phyloP scores from a whole-genome alignment of 352 stramenopile genomes.

The Phytophthora sansomeana region DNA sequence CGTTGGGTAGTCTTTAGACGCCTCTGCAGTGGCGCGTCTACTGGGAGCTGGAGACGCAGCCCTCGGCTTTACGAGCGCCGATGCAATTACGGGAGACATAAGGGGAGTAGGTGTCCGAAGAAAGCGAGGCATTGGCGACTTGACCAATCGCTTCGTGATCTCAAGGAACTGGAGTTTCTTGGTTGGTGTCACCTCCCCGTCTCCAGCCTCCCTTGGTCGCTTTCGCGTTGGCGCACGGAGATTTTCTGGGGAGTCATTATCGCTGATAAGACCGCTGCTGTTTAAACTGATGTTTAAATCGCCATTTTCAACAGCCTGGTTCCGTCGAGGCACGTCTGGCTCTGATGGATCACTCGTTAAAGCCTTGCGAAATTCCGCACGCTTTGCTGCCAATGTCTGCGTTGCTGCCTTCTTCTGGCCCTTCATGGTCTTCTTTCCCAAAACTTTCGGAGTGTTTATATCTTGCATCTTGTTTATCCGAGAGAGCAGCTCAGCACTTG shows the following conservation, averaged over 20 bases:
- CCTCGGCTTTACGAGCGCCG: slow-evolving; percentile 30
- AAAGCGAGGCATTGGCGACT: slow-evolving; percentile 52
- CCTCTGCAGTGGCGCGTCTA: slow-evolving; percentile 16
- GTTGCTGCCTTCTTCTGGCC: slow-evolving; percentile 39
- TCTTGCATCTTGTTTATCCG: slow-evolving; percentile 66
- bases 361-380: slow-evolving; percentile 57
- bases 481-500: slow-evolving; percentile 59
- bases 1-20: slow-evolving; percentile 36
- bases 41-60: slow-evolving; percentile 35
- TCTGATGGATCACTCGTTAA: slow-evolving; percentile 29
- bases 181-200: slow-evolving; percentile 34
- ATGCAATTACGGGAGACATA: slow-evolving; percentile 40
- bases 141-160: slow-evolving; percentile 49
- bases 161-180: slow-evolving; percentile 55
- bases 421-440: slow-evolving; percentile 62
- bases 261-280: slow-evolving; percentile 39
- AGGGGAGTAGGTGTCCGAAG: slow-evolving; percentile 43
- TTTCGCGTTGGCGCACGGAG: slow-evolving; percentile 39
- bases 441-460: slow-evolving; percentile 69
- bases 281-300: slow-evolving; percentile 50
- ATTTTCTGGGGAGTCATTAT: slow-evolving; percentile 44
- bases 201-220: slow-evolving; percentile 20
- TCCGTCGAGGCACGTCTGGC: slow-evolving; percentile 3
- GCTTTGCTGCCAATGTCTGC: slow-evolving; percentile 48
- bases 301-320: slow-evolving; percentile 35